Conservation (phyloP, 2,329 filamentous ascomycete genomes). For the Paracorniculantispora psalliotae region DNA sequence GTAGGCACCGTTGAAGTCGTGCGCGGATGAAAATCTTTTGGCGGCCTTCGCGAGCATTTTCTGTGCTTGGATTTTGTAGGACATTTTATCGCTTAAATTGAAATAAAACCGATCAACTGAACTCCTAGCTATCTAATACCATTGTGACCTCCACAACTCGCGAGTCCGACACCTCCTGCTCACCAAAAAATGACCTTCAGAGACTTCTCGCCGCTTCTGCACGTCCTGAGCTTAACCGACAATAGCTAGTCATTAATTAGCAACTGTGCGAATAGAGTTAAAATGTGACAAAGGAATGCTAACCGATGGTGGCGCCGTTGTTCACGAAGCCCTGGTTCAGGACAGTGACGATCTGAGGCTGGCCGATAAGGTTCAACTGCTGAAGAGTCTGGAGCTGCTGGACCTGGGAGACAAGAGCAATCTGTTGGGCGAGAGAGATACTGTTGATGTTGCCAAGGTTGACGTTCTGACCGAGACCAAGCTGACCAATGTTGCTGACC, state of each 20-base stretch:
- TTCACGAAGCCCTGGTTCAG: slow-evolving; percentile 21
- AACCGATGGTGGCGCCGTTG: slow-evolving; percentile 19
- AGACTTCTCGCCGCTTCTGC: not conserved
- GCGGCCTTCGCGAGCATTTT: too few species aligned
- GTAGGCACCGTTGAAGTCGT: too few species aligned
- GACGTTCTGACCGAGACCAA: slow-evolving; percentile 25
- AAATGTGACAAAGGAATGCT: not conserved
- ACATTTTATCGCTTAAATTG: not conserved
- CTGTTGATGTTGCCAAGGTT: slow-evolving; percentile 23
- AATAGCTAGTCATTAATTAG: not conserved
- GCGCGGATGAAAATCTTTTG: too few species aligned
- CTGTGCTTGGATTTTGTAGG: too few species aligned
- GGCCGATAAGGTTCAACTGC: slow-evolving; percentile 21
- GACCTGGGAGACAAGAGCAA: slow-evolving; percentile 23
- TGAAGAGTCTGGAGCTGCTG: slow-evolving; percentile 24
- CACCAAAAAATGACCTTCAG: not conserved
- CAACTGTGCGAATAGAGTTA: not conserved
- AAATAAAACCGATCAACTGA: not conserved
- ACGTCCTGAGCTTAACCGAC: not conserved
- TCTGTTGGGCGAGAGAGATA: slow-evolving; percentile 25
- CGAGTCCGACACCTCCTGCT: not conserved
- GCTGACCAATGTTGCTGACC: slow-evolving; percentile 22
- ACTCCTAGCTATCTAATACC: slow-evolving; percentile 1
- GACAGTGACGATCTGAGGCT: slow-evolving; percentile 20
- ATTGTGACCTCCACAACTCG: not conserved